A percentile compares a stretch with the other conserved stretches of the same genome.
Conservation (phyloP, 2,329 filamentous ascomycete genomes). For the Aureobasidium uvarum region DNA sequence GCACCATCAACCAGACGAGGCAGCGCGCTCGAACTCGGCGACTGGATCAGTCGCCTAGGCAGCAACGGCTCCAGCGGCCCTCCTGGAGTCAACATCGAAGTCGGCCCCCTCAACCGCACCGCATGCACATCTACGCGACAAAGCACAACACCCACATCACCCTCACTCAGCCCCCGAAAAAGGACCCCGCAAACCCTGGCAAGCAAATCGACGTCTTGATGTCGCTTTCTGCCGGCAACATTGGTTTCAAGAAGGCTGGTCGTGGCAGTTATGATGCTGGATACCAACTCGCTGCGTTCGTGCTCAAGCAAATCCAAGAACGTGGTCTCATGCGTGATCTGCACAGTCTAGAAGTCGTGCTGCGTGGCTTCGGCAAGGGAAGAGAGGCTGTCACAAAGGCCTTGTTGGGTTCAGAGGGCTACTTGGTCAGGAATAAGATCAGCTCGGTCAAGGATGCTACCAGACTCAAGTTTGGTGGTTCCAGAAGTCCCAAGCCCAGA, state of each 20-base stretch:
- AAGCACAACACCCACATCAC: conserved; percentile 97
- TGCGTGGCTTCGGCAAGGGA: conserved; percentile 82
- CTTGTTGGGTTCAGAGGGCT: conserved; percentile 80
- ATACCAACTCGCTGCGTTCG: conserved; percentile 82
- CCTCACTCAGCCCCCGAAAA: conserved; percentile 65
- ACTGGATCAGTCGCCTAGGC: conserved; percentile 8
- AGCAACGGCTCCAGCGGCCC: neutral
- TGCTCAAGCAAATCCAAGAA: conserved; percentile 81
- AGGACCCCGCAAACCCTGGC: conserved; percentile 52
- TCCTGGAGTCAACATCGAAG: neutral
- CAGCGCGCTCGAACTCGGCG: neutral
- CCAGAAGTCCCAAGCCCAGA: conserved; percentile 78
- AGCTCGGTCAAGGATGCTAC: conserved; percentile 80
- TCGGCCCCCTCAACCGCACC: conserved; percentile 57
- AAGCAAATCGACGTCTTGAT: conserved; percentile 63
- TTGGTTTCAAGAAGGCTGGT: conserved; percentile 83
- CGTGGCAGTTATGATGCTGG: conserved; percentile 85
- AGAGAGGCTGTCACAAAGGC: conserved; percentile 89
- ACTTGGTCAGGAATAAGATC: conserved; percentile 70
- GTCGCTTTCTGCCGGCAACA: conserved; percentile 76
- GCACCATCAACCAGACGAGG: neutral
- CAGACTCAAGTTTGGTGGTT: conserved; percentile 92
- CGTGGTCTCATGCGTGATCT: conserved; percentile 75
- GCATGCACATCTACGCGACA: conserved; percentile 80
- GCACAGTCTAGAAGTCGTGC: conserved; percentile 70